Evolutionary conservation across 495 filamentous ascomycete species (phyloP), one percentile per base, ranked within the genome.

Genomic region (Cladorrhinum samala): DNA sequence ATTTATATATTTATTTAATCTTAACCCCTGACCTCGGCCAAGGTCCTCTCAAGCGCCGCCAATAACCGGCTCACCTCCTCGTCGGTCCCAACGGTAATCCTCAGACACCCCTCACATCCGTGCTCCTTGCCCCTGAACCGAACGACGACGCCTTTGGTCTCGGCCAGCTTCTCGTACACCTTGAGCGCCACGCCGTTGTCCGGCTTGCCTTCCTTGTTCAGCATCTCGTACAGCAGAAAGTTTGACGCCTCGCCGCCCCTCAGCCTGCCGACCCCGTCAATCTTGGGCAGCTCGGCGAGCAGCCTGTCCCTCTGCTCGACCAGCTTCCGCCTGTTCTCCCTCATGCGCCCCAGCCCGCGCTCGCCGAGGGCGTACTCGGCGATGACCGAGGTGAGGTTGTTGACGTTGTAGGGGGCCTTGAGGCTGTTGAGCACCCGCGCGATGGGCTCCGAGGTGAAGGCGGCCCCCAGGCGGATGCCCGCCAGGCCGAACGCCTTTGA

Each of bases 401-500:
- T 85, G 61, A 97, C 83, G 66, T 95, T 96, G 68, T 98, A 98
- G 8, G 93, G 93, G 3, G 94, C 94, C 69, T 97, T 97, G 45
- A 98, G 72, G 58, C 76, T 88, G 68, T 98, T 98, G 13, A 97
- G 77, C 17, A 98, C 70, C 9, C 66, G 57, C 9, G 86, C 84
- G 50, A 90, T 79, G 2, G 71, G 70, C 0, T 75, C 66, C 3
- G 71, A 63, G 1, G 84, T 73, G 56, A 90, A 89, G 1, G 80
- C 82, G 0, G 73, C 83, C 17, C 86, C 86, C 1, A 90, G 69
- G 3, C 93, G 78, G 61, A 97, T 96, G 14, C 93, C 93, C 2
- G 93, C 93, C 52, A 98, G 77, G 1, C 93, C 93, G 62, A 98
- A 98, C 0, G 89, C 93, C 69, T 98, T 98, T 62, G 87, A 91